These are phyloP conservation scores for Paramecium pentaurelia DNA, from an alignment of 73 alveolate species.

Conservation along the genomic window DNA sequence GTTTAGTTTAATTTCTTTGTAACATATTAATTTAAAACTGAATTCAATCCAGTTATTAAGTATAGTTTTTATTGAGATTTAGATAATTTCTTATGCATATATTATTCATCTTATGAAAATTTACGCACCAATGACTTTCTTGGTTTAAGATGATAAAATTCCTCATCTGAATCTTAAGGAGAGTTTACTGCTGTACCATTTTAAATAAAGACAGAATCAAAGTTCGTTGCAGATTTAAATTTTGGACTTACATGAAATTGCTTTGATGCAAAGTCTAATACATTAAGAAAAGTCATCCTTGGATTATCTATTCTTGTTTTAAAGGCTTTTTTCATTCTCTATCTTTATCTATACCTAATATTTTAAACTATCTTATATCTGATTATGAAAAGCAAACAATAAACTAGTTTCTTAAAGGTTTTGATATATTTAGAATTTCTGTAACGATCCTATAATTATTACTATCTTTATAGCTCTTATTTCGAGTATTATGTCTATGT, in stretches of 20 bases:
- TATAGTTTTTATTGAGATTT: not conserved
- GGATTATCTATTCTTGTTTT: not conserved
- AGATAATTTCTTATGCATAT: not conserved
- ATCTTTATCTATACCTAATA: not conserved
- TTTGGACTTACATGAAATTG: not conserved
- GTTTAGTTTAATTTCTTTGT: not conserved
- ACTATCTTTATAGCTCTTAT: not conserved
- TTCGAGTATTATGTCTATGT: not conserved
- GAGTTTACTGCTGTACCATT: not conserved
- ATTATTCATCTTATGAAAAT: not conserved
- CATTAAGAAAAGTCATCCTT: not conserved
- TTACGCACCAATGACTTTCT: not conserved
- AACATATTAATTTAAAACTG: not conserved
- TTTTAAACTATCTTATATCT: not conserved
- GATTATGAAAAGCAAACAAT: not conserved
- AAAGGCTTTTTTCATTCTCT: conserved; percentile 1
- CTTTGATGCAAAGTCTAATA: not conserved
- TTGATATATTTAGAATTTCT: not conserved
- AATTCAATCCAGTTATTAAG: not conserved
- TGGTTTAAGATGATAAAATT: conserved; percentile 26
- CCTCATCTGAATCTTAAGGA: conserved; percentile 26
- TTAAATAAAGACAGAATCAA: not conserved
- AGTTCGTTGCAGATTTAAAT: not conserved
- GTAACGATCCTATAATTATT: not conserved
- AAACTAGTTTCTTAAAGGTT: not conserved